Base-by-base conservation (phyloP, 805 yeast species). In the Yamadazyma tumulicola region DNA sequence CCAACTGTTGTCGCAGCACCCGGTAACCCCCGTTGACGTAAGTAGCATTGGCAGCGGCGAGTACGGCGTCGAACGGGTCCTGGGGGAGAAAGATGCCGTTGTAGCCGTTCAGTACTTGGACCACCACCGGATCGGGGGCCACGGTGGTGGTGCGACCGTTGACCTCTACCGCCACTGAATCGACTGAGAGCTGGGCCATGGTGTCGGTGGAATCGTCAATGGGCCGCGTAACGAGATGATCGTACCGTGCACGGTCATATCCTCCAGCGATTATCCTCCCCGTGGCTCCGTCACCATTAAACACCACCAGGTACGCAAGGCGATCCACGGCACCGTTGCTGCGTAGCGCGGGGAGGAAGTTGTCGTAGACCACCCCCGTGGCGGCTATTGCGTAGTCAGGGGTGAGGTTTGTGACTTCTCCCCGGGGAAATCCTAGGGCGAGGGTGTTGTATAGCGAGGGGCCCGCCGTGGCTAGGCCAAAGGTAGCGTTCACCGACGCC, bases 191-290 rank as follows among this genome's bases (percentile, higher is more conserved):
- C 13, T 12, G 19, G 19, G 19, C 4, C 12, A 31, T n/a, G 6
- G 22, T 5, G 4, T 23, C 16, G 12, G 11, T 19, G 4, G n/a
- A 10, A 13, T 19, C 14, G 12, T 17, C 17, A 13, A 49, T 28
- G 13, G 61, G 47, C 60, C 52, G 49, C 12, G 42, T 35, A 9
- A 32, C 29, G 15, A 55, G 38, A 3, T 44, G 32, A 9, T 29
- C 20, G 38, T 49, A 56, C 37, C 51, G 51, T 25, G 41, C 38
- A 9, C 43, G 26, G 42, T 56, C 60, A 29, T 56, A 43, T 13
- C 57, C 64, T 4, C 64, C 64, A 42, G 57, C 56, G 15, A 56
- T 31, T 14, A 58, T 33, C 4, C 39, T 16, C 6, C 64, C 64
- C n/a, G n/a, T n/a, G n/a, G n/a, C n/a, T 30, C 33, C 12, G 9